These are phyloP conservation scores for Podaxis sp. DNA, from an alignment of 768 basidiomycete genomes.

Conservation along the genomic window DNA sequence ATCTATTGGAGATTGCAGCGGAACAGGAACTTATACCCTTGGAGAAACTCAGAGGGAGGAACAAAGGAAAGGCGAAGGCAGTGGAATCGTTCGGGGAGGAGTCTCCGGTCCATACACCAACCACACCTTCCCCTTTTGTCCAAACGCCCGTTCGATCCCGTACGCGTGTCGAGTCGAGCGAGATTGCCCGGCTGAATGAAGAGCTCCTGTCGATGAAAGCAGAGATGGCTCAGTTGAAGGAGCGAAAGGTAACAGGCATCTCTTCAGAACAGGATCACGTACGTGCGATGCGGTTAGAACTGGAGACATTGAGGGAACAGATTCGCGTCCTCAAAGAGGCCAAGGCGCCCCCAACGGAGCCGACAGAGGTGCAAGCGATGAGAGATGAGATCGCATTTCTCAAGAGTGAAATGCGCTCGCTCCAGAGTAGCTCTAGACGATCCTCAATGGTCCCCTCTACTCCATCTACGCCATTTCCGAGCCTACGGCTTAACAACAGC, in stretches of 20 bases:
- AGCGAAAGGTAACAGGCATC: background rate
- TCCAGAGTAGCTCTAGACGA: conserved; percentile 1
- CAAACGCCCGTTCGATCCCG: background rate
- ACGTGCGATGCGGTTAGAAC: conserved; percentile 1
- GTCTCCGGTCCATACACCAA: background rate
- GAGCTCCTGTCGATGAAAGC: conserved; percentile 10
- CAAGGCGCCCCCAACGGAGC: background rate
- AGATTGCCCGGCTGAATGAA: conserved; percentile 2
- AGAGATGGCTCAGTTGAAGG: conserved; percentile 6
- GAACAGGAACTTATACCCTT: conserved; percentile 11
- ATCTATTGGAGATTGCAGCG: conserved; percentile 11
- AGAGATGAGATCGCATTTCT: conserved; percentile 4
- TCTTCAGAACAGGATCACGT: background rate
- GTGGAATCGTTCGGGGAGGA: background rate
- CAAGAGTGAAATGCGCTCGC: conserved; percentile 10
- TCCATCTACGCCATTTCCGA: conserved; percentile 7
- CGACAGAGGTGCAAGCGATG: conserved; percentile 5
- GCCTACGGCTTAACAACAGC: conserved; percentile 1
- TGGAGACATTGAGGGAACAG: conserved; percentile 9
- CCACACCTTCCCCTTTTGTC: background rate
- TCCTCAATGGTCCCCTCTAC: background rate
- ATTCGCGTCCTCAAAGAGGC: conserved; percentile 7
- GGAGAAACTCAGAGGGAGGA: background rate
- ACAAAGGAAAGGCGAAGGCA: conserved; percentile 1
- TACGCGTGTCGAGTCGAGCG: background rate